Evolutionary conservation across 352 stramenopile species (phyloP).

Genomic region (Pythium phragmitis): DNA sequence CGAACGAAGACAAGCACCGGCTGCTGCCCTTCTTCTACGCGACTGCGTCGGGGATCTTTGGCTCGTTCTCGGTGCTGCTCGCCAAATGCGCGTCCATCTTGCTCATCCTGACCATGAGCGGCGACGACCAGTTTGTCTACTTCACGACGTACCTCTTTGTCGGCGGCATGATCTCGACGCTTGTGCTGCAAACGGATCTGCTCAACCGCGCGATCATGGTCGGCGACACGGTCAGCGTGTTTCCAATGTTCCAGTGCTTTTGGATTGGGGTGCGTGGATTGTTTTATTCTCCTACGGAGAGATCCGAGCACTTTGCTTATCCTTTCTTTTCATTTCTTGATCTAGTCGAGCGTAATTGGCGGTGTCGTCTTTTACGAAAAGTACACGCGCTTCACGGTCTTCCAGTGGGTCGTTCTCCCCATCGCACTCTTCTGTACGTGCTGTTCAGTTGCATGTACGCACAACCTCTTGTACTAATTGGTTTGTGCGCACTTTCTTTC

Average conservation of each 20-base stretch:
- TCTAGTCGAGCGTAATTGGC: constrained; percentile 77
- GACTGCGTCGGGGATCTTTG: constrained; percentile 80
- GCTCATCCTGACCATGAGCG: constrained; percentile 72
- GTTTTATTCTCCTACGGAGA: background rate
- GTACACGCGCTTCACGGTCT: constrained; percentile 72
- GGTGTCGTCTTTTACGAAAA: constrained; percentile 87
- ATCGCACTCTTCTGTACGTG: constrained; percentile 70
- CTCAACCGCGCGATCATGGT: constrained; percentile 85
- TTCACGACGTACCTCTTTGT: constrained; percentile 85
- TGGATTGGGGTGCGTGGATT: constrained; percentile 73
- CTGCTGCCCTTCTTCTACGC: constrained; percentile 79
- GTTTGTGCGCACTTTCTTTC: background rate
- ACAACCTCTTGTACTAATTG: background rate
- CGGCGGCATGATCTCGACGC: constrained; percentile 74
- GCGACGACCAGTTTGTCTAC: constrained; percentile 85
- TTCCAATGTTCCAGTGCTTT: constrained; percentile 89
- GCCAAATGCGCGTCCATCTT: constrained; percentile 84
- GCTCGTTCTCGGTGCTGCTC: constrained; percentile 79
- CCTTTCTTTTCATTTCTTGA: background rate
- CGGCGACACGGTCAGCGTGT: constrained; percentile 82
- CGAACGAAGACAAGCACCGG: constrained; percentile 65
- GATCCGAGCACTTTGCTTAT: background rate
- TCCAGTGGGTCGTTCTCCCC: constrained; percentile 82
- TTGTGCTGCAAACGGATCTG: constrained; percentile 82
- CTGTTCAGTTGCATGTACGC: background rate